A percentile compares a stretch with the other conserved stretches of the same genome.
These are phyloP conservation scores for Eutypa lata DNA, from an alignment of 2,329 filamentous ascomycete genomes.

Conservation along the genomic window DNA sequence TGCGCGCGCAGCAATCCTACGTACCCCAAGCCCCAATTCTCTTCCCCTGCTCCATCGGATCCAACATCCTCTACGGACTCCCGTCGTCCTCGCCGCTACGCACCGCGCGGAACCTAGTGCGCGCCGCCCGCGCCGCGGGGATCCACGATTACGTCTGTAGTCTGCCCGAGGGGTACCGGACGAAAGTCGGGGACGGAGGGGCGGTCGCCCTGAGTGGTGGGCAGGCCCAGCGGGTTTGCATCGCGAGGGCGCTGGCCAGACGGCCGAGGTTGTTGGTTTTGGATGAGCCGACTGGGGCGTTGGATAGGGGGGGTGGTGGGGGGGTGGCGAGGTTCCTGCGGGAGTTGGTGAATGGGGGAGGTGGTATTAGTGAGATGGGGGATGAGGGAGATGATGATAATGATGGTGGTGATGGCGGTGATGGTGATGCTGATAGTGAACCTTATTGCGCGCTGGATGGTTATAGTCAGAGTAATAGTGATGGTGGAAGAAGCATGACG, in stretches of 20 bases:
- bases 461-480: neutral
- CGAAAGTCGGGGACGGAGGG: constrained; percentile 67
- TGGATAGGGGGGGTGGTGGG: constrained; percentile 68
- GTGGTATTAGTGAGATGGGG: neutral
- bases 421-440: no score
- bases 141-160: constrained; percentile 75
- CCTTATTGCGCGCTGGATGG: no score
- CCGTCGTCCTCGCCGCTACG: constrained; percentile 49
- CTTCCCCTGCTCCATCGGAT: constrained; percentile 72
- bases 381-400: neutral
- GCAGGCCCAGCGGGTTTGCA: constrained; percentile 76
- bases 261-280: constrained; percentile 71
- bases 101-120: constrained; percentile 40
- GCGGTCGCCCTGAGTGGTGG: constrained; percentile 74
- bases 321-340: constrained; percentile 62
- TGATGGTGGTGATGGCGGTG: neutral
- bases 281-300: constrained; percentile 81
- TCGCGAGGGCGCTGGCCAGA: constrained; percentile 74
- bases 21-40: constrained; percentile 71
- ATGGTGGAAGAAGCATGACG: constrained; percentile 21
- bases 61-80: constrained; percentile 82
- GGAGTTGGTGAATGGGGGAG: constrained; percentile 39
- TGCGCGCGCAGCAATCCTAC: constrained; percentile 62
- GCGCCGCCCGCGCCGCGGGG: constrained; percentile 56
- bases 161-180: constrained; percentile 69